These are phyloP conservation scores for Lenwebbia sp. DNA, from an alignment of 345 rosid species.

Conservation along the genomic window DNA sequence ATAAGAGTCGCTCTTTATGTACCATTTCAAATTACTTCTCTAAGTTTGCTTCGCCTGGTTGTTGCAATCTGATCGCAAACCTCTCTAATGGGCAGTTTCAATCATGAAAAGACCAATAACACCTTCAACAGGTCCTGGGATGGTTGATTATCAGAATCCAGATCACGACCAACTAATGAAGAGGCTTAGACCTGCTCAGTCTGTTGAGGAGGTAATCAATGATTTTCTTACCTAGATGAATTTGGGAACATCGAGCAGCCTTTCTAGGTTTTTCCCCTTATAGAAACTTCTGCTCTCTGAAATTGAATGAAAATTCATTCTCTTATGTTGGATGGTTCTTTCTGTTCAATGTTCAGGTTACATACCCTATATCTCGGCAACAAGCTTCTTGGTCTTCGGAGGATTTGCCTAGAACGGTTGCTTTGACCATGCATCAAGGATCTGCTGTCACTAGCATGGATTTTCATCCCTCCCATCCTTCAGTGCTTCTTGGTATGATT, in stretches of 20 bases:
- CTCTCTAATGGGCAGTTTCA: conserved; percentile 23
- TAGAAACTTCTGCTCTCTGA: neutral
- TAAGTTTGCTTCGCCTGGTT: neutral
- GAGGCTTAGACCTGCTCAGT: conserved; percentile 70
- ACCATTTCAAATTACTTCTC: neutral
- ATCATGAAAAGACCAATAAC: conserved; percentile 73
- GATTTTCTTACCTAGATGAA: neutral
- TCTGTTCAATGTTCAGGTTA: conserved; percentile 32
- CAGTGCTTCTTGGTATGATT: conserved; percentile 64
- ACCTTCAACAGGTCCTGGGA: conserved; percentile 50
- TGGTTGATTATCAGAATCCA: conserved; percentile 72
- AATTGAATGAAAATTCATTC: neutral
- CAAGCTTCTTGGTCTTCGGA: conserved; percentile 61
- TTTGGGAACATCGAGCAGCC: neutral
- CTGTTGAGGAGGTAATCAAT: conserved; percentile 64
- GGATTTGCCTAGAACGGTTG: conserved; percentile 74
- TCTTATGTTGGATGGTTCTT: neutral
- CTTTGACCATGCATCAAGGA: conserved; percentile 59
- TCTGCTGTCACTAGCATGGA: conserved; percentile 83
- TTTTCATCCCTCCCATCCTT: conserved; percentile 63
- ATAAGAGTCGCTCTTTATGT: neutral
- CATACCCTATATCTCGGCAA: conserved; percentile 48
- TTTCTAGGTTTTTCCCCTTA: neutral
- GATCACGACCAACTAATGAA: conserved; percentile 79
- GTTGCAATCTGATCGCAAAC: neutral